A percentile compares a stretch with the other conserved stretches of the same genome.
phyloP scores from a whole-genome alignment of 345 rosid genomes.

The Moricandia arvensis region DNA sequence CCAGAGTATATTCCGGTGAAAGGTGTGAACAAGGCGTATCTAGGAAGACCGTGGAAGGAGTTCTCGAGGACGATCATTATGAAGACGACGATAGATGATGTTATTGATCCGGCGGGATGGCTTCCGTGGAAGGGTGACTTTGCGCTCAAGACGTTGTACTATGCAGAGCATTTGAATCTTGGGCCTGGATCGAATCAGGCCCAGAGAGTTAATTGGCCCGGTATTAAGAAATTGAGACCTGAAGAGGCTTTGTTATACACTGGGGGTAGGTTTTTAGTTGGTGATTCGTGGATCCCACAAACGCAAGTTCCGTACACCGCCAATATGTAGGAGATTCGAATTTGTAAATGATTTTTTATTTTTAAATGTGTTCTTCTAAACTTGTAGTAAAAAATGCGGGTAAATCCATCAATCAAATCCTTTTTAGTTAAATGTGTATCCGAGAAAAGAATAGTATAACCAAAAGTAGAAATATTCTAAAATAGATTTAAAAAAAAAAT shows the following conservation, averaged over 20 bases:
- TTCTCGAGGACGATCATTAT: constrained; percentile 60
- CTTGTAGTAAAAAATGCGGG: not conserved
- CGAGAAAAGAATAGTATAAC: too few relatives aligned
- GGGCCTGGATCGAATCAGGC: constrained; percentile 58
- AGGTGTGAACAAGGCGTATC: constrained; percentile 45
- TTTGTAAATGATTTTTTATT: not conserved
- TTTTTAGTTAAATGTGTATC: too few relatives aligned
- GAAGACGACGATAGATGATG: constrained; percentile 50
- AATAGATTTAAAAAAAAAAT: too few relatives aligned
- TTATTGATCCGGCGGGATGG: constrained; percentile 71
- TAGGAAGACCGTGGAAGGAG: constrained; percentile 74
- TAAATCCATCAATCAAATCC: too few relatives aligned
- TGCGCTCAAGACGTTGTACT: constrained; percentile 55
- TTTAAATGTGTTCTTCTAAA: not conserved
- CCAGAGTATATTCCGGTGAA: constrained; percentile 41
- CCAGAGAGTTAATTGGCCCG: constrained; percentile 57
- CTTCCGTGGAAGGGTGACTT: constrained; percentile 45
- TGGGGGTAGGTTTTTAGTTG: constrained; percentile 39
- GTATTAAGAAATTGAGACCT: constrained; percentile 39
- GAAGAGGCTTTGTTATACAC: constrained; percentile 38
- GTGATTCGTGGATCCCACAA: constrained; percentile 47
- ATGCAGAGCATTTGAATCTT: constrained; percentile 53
- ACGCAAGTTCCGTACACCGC: constrained; percentile 53
- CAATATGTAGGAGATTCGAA: constrained; percentile 36
- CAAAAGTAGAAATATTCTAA: too few relatives aligned